Conservation (phyloP, 2,329 filamentous ascomycete species). For the Pseudogymnoascus sp. region DNA sequence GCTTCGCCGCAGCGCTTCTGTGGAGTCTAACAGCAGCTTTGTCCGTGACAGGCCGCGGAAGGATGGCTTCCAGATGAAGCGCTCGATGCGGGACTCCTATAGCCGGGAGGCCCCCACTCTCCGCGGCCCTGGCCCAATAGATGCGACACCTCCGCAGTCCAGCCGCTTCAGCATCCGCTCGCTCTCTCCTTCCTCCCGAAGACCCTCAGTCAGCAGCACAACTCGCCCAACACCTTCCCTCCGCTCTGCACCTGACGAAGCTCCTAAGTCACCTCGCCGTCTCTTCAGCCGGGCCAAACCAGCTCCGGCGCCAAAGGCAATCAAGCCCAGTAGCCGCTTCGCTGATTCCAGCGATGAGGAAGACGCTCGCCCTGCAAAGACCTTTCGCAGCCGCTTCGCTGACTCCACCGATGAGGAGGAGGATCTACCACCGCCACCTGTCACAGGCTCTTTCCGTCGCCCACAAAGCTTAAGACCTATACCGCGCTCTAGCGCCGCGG, state of each 20-base stretch:
- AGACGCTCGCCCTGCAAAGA: constrained; percentile 26
- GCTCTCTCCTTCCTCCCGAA: constrained; percentile 49
- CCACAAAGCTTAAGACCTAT: constrained; percentile 38
- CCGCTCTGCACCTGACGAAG: neutral
- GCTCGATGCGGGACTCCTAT: constrained; percentile 57
- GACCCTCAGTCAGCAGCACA: constrained; percentile 31
- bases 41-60: constrained; percentile 48
- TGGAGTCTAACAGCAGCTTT: constrained; percentile 76
- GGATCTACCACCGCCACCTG: constrained; percentile 25
- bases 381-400: constrained; percentile 43
- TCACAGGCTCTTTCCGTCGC: constrained; percentile 16
- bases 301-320: constrained; percentile 9
- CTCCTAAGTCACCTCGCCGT: neutral
- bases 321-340: constrained; percentile 16
- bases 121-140: constrained; percentile 25
- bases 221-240: neutral
- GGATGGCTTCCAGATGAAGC: constrained; percentile 54
- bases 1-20: constrained; percentile 48
- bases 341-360: constrained; percentile 27
- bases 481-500: constrained; percentile 39
- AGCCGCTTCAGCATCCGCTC: constrained; percentile 64
- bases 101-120: constrained; percentile 19
- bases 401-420: constrained; percentile 57
- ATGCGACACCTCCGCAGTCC: constrained; percentile 36
- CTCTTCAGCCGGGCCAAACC: constrained; percentile 18